Evolutionary conservation across 2,329 filamentous ascomycete genomes (phyloP).

Genomic region (Trichoderma pleuroti): DNA sequence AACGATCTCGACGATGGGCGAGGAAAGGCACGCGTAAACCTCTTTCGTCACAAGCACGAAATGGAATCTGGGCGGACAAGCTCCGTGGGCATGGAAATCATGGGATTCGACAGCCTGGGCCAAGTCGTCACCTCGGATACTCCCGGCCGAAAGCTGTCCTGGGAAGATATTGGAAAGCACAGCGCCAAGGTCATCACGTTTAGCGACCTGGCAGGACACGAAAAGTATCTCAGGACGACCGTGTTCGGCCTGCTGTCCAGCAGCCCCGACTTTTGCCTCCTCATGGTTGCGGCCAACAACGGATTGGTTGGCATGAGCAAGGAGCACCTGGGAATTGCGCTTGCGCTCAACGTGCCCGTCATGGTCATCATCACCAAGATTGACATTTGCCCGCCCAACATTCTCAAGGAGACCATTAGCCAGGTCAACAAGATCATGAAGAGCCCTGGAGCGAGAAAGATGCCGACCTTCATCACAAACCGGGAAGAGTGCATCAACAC

Average conservation of each 20-base stretch:
- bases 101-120: constrained; percentile 89
- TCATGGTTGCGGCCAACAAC: constrained; percentile 99
- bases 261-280: constrained; percentile 92
- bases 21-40: constrained; percentile 87
- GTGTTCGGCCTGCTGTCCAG: constrained; percentile 93
- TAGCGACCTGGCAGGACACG: constrained; percentile 91
- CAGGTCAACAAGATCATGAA: constrained; percentile 93
- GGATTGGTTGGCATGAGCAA: constrained; percentile 97
- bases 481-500: constrained; percentile 92
- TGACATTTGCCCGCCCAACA: constrained; percentile 94
- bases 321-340: constrained; percentile 91
- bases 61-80: constrained; percentile 93
- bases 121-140: constrained; percentile 77
- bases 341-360: constrained; percentile 92
- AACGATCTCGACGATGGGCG: constrained; percentile 92
- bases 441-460: constrained; percentile 88
- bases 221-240: constrained; percentile 90
- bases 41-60: constrained; percentile 97
- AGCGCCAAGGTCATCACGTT: constrained; percentile 97
- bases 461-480: constrained; percentile 91
- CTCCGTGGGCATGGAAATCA: constrained; percentile 97
- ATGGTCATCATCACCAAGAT: constrained; percentile 99
- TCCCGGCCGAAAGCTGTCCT: constrained; percentile 79
- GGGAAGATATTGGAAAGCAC: constrained; percentile 95
- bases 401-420: constrained; percentile 86